Percentiles rank a stretch among this genome's conserved stretches.
Conservation (phyloP, 768 basidiomycete genomes). For the Termitomyces bulborhizus region DNA sequence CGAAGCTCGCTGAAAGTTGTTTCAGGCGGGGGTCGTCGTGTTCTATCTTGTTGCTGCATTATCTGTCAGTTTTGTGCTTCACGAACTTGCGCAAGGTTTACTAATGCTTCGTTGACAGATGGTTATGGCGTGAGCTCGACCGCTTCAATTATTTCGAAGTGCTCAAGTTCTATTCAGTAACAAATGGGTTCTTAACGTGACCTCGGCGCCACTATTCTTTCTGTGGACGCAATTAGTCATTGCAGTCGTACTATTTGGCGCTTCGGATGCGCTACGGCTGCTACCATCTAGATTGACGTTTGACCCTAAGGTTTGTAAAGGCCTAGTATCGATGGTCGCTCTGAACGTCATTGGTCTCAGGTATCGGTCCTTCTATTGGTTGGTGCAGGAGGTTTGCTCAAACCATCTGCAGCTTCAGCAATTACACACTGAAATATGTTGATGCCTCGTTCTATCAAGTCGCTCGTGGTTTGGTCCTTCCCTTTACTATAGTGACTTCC, state of each 20-base stretch:
- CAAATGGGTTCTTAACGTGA: slow-evolving; percentile 85
- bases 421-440: slow-evolving; percentile 89
- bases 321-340: slow-evolving; percentile 66
- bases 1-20: background rate
- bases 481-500: slow-evolving; percentile 89
- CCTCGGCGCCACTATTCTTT: slow-evolving; percentile 80
- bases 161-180: slow-evolving; percentile 41
- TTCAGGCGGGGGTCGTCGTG: slow-evolving; percentile 63
- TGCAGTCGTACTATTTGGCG: slow-evolving; percentile 68
- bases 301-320: slow-evolving; percentile 60
- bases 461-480: slow-evolving; percentile 88
- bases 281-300: slow-evolving; percentile 64
- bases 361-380: slow-evolving; percentile 29
- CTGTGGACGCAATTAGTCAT: slow-evolving; percentile 75
- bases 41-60: slow-evolving; percentile 91
- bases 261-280: slow-evolving; percentile 55
- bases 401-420: slow-evolving; percentile 60
- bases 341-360: slow-evolving; percentile 82
- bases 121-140: slow-evolving; percentile 72
- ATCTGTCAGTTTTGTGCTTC: slow-evolving; percentile 49
- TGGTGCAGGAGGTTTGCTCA: background rate
- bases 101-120: slow-evolving; percentile 42
- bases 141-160: background rate
- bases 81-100: background rate
- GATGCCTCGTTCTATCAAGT: slow-evolving; percentile 96